Conservation (phyloP, 179 eudicot species). For the Camellia oleifera region DNA sequence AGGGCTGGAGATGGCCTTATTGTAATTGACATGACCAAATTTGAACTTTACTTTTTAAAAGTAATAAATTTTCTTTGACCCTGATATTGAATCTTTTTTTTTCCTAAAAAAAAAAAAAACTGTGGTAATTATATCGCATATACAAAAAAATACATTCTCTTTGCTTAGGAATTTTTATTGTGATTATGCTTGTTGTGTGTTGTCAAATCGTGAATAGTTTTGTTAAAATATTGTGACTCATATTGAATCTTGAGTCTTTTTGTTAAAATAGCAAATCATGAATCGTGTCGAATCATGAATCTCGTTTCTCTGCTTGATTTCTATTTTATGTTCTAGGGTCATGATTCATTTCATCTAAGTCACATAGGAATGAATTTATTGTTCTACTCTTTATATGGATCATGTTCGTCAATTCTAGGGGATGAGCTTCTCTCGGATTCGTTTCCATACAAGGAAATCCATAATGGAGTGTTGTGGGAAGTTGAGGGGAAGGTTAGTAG, state of each 20-base stretch:
- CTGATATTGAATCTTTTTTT: too few relatives aligned
- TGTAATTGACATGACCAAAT: too few relatives aligned
- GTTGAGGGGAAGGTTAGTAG: constrained; percentile 69
- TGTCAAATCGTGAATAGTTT: too few relatives aligned
- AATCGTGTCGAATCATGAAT: not conserved
- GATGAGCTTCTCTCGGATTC: constrained; percentile 94
- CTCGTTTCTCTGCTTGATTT: constrained; percentile 6
- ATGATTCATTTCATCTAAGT: not conserved
- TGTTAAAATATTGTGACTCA: not conserved
- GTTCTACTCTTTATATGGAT: not conserved
- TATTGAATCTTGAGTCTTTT: not conserved
- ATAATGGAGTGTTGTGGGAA: constrained; percentile 71
- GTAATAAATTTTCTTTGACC: too few relatives aligned
- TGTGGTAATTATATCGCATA: too few relatives aligned
- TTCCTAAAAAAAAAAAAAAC: too few relatives aligned
- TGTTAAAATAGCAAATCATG: not conserved
- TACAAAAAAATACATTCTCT: too few relatives aligned
- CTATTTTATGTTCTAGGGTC: not conserved
- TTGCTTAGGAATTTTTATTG: too few relatives aligned
- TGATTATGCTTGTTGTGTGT: too few relatives aligned
- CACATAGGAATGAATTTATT: not conserved
- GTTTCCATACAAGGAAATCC: constrained; percentile 66
- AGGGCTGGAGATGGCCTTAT: not conserved
- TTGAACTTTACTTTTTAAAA: too few relatives aligned
- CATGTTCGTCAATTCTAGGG: constrained; percentile 31